Conservation (phyloP, 2,329 filamentous ascomycete species). For the Ophiocordyceps camponoti-floridani region DNA sequence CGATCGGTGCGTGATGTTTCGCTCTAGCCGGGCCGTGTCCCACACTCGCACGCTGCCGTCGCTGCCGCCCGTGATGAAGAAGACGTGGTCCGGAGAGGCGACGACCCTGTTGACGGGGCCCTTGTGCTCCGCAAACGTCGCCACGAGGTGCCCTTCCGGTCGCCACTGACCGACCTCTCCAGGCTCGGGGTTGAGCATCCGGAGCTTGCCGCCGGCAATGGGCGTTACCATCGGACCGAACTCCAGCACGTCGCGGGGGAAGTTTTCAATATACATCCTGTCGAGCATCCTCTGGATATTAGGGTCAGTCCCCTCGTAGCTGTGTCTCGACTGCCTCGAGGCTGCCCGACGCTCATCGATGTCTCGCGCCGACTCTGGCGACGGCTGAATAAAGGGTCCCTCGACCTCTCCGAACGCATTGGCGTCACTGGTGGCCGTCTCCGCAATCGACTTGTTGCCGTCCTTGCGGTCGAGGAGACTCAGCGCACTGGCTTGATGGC, state of each 20-base stretch:
- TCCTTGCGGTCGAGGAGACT: conserved; percentile 41
- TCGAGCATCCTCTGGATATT: conserved; percentile 57
- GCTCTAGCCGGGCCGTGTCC: conserved; percentile 79
- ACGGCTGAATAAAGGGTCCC: conserved; percentile 28
- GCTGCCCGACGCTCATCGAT: conserved; percentile 14
- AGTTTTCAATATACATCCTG: conserved; percentile 63
- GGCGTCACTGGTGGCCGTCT: conserved; percentile 39
- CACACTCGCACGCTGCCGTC: conserved; percentile 85
- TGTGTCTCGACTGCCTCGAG: conserved; percentile 45
- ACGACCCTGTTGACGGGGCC: conserved; percentile 67
- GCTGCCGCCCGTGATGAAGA: conserved; percentile 87
- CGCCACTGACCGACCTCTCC: conserved; percentile 47
- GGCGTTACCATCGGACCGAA: conserved; percentile 71
- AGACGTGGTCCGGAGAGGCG: conserved; percentile 75
- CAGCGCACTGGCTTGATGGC: conserved; percentile 40
- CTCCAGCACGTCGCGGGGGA: conserved; percentile 44
- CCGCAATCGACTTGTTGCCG: conserved; percentile 36
- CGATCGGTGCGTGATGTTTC: conserved; percentile 76
- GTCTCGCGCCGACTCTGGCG: conserved; percentile 7
- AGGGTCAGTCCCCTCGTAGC: conserved; percentile 66
- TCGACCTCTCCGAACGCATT: conserved; percentile 44
- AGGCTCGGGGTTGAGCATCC: conserved; percentile 26
- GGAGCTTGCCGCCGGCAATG: conserved; percentile 36
- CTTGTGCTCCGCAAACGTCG: conserved; percentile 75
- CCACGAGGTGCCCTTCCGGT: conserved; percentile 67